These are phyloP conservation scores for Lecanicillium sp. DNA, from an alignment of 2,329 filamentous ascomycete species.

Conservation along the genomic window DNA sequence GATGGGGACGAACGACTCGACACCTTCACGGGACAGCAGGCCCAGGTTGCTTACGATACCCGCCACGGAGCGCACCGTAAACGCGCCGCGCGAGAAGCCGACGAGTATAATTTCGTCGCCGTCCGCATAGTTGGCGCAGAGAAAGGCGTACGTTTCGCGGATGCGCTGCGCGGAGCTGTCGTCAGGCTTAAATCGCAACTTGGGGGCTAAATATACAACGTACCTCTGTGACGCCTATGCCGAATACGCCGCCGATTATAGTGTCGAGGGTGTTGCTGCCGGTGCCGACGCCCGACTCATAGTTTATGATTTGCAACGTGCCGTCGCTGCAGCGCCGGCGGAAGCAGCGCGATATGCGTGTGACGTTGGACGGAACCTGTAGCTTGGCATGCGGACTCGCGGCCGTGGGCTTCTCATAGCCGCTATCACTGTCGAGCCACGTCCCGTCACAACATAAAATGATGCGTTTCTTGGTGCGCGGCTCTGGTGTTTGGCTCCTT, in stretches of 20 bases:
- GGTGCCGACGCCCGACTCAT: slow-evolving; percentile 56
- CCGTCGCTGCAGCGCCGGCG: slow-evolving; percentile 45
- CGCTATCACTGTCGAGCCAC: slow-evolving; percentile 48
- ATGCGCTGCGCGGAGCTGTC: slow-evolving; percentile 35
- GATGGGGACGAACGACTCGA: slow-evolving; percentile 49
- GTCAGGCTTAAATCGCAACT: slow-evolving; percentile 14
- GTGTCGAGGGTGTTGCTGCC: slow-evolving; percentile 43
- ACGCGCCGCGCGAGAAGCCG: slow-evolving; percentile 54
- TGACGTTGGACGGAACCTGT: slow-evolving; percentile 54
- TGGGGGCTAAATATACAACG: slow-evolving; percentile 12
- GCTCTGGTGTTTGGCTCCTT: neutral
- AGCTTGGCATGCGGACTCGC: slow-evolving; percentile 33
- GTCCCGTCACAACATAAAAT: slow-evolving; percentile 50
- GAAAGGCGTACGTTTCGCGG: slow-evolving; percentile 56
- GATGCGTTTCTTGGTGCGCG: slow-evolving; percentile 36
- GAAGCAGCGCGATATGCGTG: slow-evolving; percentile 53
- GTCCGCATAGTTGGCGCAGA: slow-evolving; percentile 55
- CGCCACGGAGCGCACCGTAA: slow-evolving; percentile 51
- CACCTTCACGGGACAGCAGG: slow-evolving; percentile 45
- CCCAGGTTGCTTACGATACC: slow-evolving; percentile 47
- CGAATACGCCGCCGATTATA: slow-evolving; percentile 49
- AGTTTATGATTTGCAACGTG: slow-evolving; percentile 52
- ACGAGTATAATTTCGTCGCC: slow-evolving; percentile 52
- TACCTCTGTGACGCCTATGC: slow-evolving; percentile 48
- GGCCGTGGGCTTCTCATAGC: slow-evolving; percentile 35